phyloP scores from a whole-genome alignment of 345 rosid species.

The Hibiscus syriacus region DNA sequence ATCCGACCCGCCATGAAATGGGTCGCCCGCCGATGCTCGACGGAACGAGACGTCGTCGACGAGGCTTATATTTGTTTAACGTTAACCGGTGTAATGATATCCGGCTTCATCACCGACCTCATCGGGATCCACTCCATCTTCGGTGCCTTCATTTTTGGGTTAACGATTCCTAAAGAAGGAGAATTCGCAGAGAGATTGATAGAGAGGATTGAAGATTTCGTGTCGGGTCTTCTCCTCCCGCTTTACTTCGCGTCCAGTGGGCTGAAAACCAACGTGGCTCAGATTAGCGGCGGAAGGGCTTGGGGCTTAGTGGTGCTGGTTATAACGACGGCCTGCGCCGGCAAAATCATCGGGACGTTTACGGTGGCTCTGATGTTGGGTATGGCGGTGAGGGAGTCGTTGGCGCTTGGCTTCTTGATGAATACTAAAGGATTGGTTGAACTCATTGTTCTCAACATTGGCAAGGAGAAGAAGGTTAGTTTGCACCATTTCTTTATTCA shows the following conservation, averaged over 20 bases:
- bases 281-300: slow-evolving; percentile 44
- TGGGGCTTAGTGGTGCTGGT: slow-evolving; percentile 74
- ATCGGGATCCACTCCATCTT: slow-evolving; percentile 86
- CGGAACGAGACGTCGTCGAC: slow-evolving; percentile 41
- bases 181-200: slow-evolving; percentile 64
- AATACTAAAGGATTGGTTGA: slow-evolving; percentile 91
- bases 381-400: slow-evolving; percentile 69
- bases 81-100: slow-evolving; percentile 65
- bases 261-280: slow-evolving; percentile 61
- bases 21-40: slow-evolving; percentile 52
- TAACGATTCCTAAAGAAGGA: slow-evolving; percentile 79
- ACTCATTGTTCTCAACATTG: slow-evolving; percentile 89
- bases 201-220: slow-evolving; percentile 79
- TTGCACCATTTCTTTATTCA: not conserved
- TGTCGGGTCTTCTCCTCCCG: slow-evolving; percentile 70
- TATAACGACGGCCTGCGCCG: slow-evolving; percentile 59
- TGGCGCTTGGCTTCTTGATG: slow-evolving; percentile 75
- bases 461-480: slow-evolving; percentile 74
- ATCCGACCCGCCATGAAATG: slow-evolving; percentile 72
- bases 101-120: slow-evolving; percentile 17
- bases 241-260: slow-evolving; percentile 94
- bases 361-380: slow-evolving; percentile 52
- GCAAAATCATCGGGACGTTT: slow-evolving; percentile 74
- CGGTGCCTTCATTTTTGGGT: slow-evolving; percentile 76
- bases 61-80: slow-evolving; percentile 72